Conservation (phyloP, 768 basidiomycete species). For the Lactarius trivialis region DNA sequence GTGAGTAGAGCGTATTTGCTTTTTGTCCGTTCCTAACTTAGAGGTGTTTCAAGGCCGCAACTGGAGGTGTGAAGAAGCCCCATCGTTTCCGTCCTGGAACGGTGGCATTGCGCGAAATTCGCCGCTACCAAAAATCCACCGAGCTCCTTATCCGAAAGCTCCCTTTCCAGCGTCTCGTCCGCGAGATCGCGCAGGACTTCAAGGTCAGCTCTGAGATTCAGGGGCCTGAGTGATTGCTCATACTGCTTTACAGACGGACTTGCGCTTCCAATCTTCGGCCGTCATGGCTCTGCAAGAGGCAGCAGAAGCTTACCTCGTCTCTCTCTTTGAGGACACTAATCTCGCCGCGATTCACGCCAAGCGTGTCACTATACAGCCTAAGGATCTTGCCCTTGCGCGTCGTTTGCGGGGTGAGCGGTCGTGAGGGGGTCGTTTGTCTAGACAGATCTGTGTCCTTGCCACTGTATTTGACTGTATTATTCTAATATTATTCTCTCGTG, state of each 20-base stretch:
- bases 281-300: conserved; percentile 59
- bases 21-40: not conserved
- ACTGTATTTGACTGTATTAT: conserved; percentile 24
- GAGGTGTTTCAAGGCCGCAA: conserved; percentile 29
- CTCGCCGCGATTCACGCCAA: conserved; percentile 49
- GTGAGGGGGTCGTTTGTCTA: conserved; percentile 20
- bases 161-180: conserved; percentile 60
- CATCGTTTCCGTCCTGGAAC: conserved; percentile 37
- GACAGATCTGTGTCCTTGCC: not conserved
- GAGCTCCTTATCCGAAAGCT: conserved; percentile 43
- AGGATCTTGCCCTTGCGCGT: conserved; percentile 46
- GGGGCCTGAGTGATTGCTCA: not conserved
- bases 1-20: not conserved
- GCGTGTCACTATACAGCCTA: conserved; percentile 50
- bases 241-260: conserved; percentile 35
- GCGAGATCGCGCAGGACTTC: conserved; percentile 62
- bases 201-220: conserved; percentile 32
- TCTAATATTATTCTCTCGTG: conserved; percentile 18
- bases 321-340: conserved; percentile 42
- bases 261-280: conserved; percentile 62
- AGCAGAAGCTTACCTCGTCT: conserved; percentile 42
- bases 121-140: conserved; percentile 37
- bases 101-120: conserved; percentile 35
- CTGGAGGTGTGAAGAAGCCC: conserved; percentile 64
- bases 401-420: conserved; percentile 43